phyloP scores from a whole-genome alignment of 345 rosid species.

The Gynandropsis gynandra region DNA sequence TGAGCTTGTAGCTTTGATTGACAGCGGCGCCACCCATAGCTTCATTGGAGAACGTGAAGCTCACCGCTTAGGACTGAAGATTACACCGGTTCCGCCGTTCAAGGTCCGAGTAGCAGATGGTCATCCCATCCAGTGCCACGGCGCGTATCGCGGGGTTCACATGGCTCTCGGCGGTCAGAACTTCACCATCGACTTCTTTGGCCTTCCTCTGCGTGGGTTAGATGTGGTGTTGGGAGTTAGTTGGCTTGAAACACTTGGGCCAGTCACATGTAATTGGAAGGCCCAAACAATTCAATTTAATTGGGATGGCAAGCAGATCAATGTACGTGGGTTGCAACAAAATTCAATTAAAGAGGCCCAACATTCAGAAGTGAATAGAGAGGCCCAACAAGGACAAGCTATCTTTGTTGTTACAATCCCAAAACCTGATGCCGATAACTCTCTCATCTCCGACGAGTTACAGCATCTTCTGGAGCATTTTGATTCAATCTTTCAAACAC shows the following conservation, averaged over 20 bases:
- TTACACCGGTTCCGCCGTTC: neutral
- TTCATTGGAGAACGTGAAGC: neutral
- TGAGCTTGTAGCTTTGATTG: neutral
- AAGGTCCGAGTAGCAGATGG: neutral
- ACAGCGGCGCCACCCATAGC: neutral
- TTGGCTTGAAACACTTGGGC: neutral
- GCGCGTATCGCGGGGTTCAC: neutral
- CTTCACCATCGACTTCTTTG: neutral
- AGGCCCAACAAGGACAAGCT: no score
- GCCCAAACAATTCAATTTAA: neutral
- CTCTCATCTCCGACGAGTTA: no score
- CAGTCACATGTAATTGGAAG: neutral
- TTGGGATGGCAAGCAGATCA: neutral
- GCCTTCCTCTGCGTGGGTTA: neutral
- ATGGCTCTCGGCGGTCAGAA: neutral
- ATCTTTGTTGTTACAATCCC: no score
- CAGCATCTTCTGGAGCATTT: no score
- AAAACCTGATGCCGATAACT: no score
- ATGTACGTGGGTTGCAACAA: neutral
- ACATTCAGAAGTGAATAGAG: no score
- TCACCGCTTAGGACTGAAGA: neutral
- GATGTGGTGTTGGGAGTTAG: neutral
- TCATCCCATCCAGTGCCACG: neutral
- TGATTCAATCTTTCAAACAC: no score
- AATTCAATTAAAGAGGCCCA: neutral